Base-by-base conservation (phyloP, 139 green algal genomes). In the Gonium pectorale region DNA sequence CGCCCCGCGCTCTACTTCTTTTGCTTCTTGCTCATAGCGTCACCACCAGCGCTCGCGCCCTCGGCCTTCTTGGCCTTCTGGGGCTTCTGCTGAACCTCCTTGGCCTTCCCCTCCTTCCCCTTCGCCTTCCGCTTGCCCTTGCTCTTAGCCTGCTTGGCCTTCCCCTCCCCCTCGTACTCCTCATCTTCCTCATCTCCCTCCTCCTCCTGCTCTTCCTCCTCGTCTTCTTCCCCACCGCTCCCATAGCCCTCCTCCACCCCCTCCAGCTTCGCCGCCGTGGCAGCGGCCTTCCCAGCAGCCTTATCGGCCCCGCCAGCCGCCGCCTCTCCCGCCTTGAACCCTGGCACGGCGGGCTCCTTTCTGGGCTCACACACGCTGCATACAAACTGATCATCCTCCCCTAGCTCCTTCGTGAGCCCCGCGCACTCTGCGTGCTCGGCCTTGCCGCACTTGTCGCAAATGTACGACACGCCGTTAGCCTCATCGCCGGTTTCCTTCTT, bases 121-220 rank as follows among this genome's bases (percentile, higher is more conserved):
- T n/a, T n/a, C 31, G 31, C 33, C 64, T 71, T 71, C 64, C 64
- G 64, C 64, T 71, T 73, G 3, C 38, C 67, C 67, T 21, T 33
- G 1, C 38, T n/a, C 9, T 69, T 56, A 33, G 33, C 40, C 26
- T 44, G 26, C 49, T 66, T 9, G 64, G 56, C 41, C 80, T 73
- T 35, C 80, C 60, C n/a, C 67, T 80, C 51, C 67, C 67, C 43
- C 11, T 62, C 67, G 33, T 83, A 62, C 46, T 69, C 63, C 31
- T 73, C 83, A 31, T 80, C 59, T 26, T 88, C 75, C 40, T 52
- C 74, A 44, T 73, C 52, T 33, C 51, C 8, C n/a, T 35, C 59
- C 71, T 38, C 46, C 31, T 80, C 9, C 24, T 27, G 46, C 37
- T 62, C 37, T 26, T 43, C 63, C 31, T 51, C 67, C 38, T 41